Evolutionary conservation across 257 asterid species (phyloP), one percentile per base, ranked within the genome.

Genomic region (Solanum chilense): DNA sequence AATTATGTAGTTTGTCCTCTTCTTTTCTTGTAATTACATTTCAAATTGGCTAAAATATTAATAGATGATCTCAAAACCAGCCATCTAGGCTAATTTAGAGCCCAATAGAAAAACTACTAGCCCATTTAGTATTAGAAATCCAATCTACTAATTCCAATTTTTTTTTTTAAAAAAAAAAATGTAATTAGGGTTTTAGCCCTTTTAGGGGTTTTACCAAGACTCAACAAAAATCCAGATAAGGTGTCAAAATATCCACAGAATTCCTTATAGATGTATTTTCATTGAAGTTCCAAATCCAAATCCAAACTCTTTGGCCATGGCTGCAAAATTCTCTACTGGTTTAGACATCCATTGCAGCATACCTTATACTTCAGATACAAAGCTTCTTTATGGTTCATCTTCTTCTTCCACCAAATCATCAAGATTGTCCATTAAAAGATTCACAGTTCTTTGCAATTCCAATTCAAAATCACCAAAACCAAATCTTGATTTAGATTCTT

Each of bases 321-420:
- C 98, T 29, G 91, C 96, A 27, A 95, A 94, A 73, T 90, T 93
- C 71, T 90, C 94, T 0, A 88, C 92, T 35, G 91, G 90, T 81
- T 20, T 90, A 86, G 90, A 90, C 42, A 83, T 90, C 83, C 92
- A 86, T 69, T 85, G 86, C 42, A 64, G 47, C 56, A 82, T 90
- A 74, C 93, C 94, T 11, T 92, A 86, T 39, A 88, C 91, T 21
- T 87, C 93, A 42, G 95, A 92, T 87, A 84, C 91, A 75, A 89
- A 82, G 71, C 93, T 86, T 86, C 93, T 85, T 58, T 90, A 86
- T 70, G 90, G 16, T 85, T 86, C 82, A 90, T 87, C 44, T 9
- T 33, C 87, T 91, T 87, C 25, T 70, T 33, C 87, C 33, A 88
- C 91, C 86, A 16, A 90, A 75, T 88, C 92, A 5, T 85, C 90